Percentiles rank a stretch among this genome's conserved stretches.
These are phyloP conservation scores for Ganoderma sp. DNA, from an alignment of 1,284 basidiomycete genomes.

Conservation along the genomic window DNA sequence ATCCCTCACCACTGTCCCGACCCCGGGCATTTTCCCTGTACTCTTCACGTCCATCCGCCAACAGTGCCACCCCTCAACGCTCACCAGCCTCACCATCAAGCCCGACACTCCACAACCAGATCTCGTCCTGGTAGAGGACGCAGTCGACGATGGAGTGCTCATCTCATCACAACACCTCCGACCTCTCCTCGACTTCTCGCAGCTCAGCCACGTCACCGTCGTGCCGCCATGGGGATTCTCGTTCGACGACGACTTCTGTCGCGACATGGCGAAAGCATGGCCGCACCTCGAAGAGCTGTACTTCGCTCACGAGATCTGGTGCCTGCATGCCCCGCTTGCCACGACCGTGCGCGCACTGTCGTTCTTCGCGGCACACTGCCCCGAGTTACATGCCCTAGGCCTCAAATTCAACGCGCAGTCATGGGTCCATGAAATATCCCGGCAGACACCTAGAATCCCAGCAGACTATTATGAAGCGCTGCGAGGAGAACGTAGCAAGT, in stretches of 20 bases:
- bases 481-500: neutral
- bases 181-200: neutral
- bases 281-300: neutral
- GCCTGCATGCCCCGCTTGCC: neutral
- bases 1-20: neutral
- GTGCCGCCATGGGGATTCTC: neutral
- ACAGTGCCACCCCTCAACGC: neutral
- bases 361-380: neutral
- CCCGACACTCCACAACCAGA: neutral
- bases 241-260: neutral
- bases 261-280: neutral
- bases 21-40: neutral
- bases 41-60: conserved; percentile 1
- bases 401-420: neutral
- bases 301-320: neutral
- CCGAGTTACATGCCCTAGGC: neutral
- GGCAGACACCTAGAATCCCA: neutral
- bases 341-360: neutral
- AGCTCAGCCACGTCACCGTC: neutral
- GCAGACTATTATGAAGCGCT: neutral
- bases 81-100: neutral
- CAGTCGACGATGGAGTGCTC: neutral
- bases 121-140: neutral
- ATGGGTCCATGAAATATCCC: neutral
- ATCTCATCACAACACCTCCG: neutral